Base-by-base conservation (phyloP, 768 basidiomycete species). In the Phlegmacium glaucopus region DNA sequence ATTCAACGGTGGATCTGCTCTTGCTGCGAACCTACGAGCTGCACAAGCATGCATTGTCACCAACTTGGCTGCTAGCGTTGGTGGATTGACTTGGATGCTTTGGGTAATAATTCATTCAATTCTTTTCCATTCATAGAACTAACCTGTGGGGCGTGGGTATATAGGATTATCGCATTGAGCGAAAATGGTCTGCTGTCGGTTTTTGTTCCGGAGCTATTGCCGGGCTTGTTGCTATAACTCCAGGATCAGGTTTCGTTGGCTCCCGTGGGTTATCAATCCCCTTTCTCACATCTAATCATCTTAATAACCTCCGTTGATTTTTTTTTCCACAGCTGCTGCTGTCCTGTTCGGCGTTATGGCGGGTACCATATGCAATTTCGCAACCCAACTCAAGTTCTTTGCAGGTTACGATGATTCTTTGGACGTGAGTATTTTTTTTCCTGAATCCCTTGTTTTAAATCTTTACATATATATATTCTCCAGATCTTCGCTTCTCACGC, bases 131-230 rank as follows among this genome's bases (percentile, higher is more conserved):
- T 26, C 22, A n/a, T 38, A 12, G 10, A 4, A 4, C 30, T 36
- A 40, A 22, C 12, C 35, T 32, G 12, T 30, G 16, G 26, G n/a
- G 22, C n/a, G 15, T 25, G 13, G 6, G 4, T 43, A 36, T 18
- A 10, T 45, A 85, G 78, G 95, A 98, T 70, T 97, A 83, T 69
- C 84, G 95, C 48, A 79, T 96, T 44, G 94, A 97, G 69, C 79
- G 79, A 60, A 95, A 96, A 63, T 96, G 93, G 94, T 86, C 83
- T 36, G 87, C 83, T 8, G 90, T 97, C 51, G 94, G 94, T 6
- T 96, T 95, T 68, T 98, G 95, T 68, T 94, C 94, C 11, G 95
- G 95, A 9, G 91, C 92, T 29, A 92, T 98, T 50, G 75, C 85
- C 10, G 95, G 92, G 39, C 81, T 94, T 4, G 93, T 95, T 11